These are phyloP conservation scores for Neolentinus lepideus DNA, from an alignment of 1,284 basidiomycete genomes.

Conservation along the genomic window DNA sequence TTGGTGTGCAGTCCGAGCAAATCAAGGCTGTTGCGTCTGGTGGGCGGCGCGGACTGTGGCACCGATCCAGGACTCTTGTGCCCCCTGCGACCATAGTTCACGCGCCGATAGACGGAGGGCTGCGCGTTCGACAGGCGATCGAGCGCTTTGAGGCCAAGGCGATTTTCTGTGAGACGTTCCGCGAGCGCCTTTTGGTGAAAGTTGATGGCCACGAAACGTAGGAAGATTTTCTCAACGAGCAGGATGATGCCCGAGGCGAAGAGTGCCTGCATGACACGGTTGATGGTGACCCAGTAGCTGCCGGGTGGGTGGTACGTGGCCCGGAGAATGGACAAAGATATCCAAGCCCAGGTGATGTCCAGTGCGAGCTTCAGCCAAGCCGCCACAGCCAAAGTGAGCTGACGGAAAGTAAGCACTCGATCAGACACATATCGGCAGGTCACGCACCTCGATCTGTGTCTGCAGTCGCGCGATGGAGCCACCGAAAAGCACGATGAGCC, in stretches of 20 bases:
- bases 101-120: slow-evolving; percentile 26
- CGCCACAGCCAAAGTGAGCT: slow-evolving; percentile 66
- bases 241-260: slow-evolving; percentile 59
- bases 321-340: slow-evolving; percentile 56
- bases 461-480: slow-evolving; percentile 59
- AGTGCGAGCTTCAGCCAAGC: slow-evolving; percentile 63
- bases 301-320: slow-evolving; percentile 51
- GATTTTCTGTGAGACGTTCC: slow-evolving; percentile 65
- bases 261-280: slow-evolving; percentile 63
- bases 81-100: slow-evolving; percentile 26
- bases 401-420: slow-evolving; percentile 8
- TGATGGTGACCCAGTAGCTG: slow-evolving; percentile 60
- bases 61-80: slow-evolving; percentile 15
- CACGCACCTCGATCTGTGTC: slow-evolving; percentile 55
- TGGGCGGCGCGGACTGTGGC: not conserved
- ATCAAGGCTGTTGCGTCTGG: slow-evolving; percentile 24
- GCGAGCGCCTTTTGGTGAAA: slow-evolving; percentile 71
- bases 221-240: slow-evolving; percentile 62
- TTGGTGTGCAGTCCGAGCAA: slow-evolving; percentile 14
- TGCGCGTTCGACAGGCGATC: slow-evolving; percentile 64
- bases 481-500: slow-evolving; percentile 45
- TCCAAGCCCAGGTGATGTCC: slow-evolving; percentile 65
- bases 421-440: not conserved
- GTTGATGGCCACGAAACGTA: slow-evolving; percentile 72
- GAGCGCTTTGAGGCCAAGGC: slow-evolving; percentile 58